Base-by-base conservation (phyloP, 2,329 filamentous ascomycete genomes). In the Penicillium aurantiogriseum region DNA sequence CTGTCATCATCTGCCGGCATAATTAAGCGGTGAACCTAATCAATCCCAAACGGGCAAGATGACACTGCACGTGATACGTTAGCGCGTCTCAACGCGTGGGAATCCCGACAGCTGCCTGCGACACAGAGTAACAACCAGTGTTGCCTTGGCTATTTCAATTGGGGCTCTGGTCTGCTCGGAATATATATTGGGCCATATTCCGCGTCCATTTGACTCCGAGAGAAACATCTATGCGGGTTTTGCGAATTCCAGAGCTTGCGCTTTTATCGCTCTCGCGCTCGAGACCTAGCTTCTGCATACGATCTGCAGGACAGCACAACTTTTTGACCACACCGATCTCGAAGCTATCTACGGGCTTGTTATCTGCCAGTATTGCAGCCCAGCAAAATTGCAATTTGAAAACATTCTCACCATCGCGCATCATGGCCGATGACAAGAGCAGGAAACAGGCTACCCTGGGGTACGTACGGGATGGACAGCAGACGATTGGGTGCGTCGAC, bases 381-480 rank as follows among this genome's bases (percentile, higher is more conserved):
- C 51, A 38, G 3, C 27, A 15, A 21, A 29, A 9, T 6, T 23
- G 1, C 13, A 21, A 10, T 17, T 23, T 27, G 19, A 29, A 17
- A 35, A 21, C 10, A 3, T 47, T n/a, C 6, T 49, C 38, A n/a
- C n/a, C 5, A 15, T 27, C 42, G 35, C 36, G 4, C 48, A 59
- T 46, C 35, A 73, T 73, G 71, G 61, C 68, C 15, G 68, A 70
- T 17, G 68, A 70, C 35, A 68, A 66, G 58, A 65, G 61, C 54
- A 67, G 66, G 49, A 92, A 90, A 73, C 91, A 96, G 78, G 86
- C 89, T 69, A 96, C 90, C 60, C 79, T 96, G 74, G 90, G 90
- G 92, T 96, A 94, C 79, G 91, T 93, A 62, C 88, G 85, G 76
- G 79, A 86, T 68, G 81, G 82, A 63, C 90, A 93, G 80, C 85